Evolutionary conservation across 495 filamentous ascomycete species (phyloP).

Genomic region (Terfezia claveryi): DNA sequence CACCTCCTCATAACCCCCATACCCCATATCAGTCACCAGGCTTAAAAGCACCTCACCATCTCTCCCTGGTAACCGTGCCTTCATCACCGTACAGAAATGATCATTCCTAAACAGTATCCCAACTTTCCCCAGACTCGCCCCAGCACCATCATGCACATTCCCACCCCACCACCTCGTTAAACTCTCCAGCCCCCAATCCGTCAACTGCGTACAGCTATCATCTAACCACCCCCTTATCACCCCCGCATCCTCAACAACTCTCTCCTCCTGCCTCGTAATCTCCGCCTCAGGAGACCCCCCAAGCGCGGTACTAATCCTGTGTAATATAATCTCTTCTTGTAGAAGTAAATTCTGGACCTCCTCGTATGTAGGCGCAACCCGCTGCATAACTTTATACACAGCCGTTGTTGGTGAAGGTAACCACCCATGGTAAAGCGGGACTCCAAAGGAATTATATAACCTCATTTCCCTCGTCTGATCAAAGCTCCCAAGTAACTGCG

Average conservation of each 20-base stretch:
- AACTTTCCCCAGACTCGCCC: slow-evolving; percentile 39
- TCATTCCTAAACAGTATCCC: slow-evolving; percentile 92
- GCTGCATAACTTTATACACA: slow-evolving; percentile 41
- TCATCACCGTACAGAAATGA: slow-evolving; percentile 79
- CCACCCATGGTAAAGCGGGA: slow-evolving; percentile 92
- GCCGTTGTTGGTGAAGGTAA: slow-evolving; percentile 40
- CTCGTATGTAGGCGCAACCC: slow-evolving; percentile 63
- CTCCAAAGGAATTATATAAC: slow-evolving; percentile 64
- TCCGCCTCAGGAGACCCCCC: slow-evolving; percentile 14
- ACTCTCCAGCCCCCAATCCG: slow-evolving; percentile 51
- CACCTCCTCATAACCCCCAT: slow-evolving; percentile 67
- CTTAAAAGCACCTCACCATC: slow-evolving; percentile 46
- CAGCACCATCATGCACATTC: slow-evolving; percentile 17
- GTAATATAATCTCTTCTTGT: slow-evolving; percentile 66
- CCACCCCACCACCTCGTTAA: slow-evolving; percentile 28
- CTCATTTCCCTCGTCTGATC: slow-evolving; percentile 62
- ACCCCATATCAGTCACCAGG: slow-evolving; percentile 81
- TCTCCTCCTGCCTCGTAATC: slow-evolving; percentile 42
- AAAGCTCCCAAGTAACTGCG: slow-evolving; percentile 44
- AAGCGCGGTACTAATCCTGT: slow-evolving; percentile 35
- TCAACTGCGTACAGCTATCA: slow-evolving; percentile 67
- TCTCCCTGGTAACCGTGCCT: slow-evolving; percentile 29
- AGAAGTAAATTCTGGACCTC: slow-evolving; percentile 76
- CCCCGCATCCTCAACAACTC: slow-evolving; percentile 53
- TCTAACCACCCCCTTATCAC: slow-evolving; percentile 62